phyloP scores from a whole-genome alignment of 352 stramenopile genomes.

The Pythium grandisporangium region DNA sequence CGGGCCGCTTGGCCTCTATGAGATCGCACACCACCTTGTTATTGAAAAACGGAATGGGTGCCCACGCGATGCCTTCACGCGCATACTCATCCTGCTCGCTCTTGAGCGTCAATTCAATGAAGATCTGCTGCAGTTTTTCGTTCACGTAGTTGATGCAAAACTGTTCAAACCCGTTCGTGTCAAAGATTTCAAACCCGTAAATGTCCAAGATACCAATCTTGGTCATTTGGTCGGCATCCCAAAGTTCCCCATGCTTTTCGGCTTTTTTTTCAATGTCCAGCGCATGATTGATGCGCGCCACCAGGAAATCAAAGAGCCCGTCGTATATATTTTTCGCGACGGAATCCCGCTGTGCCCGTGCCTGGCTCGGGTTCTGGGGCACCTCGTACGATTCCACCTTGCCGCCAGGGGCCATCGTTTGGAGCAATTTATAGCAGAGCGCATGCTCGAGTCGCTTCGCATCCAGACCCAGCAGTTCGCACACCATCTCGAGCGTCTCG shows the following conservation, averaged over 20 bases:
- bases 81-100: slow-evolving; percentile 94
- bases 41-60: slow-evolving; percentile 90
- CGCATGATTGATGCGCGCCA: slow-evolving; percentile 86
- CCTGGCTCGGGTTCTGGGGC: slow-evolving; percentile 81
- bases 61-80: slow-evolving; percentile 88
- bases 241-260: slow-evolving; percentile 66
- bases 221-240: slow-evolving; percentile 66
- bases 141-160: slow-evolving; percentile 95
- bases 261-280: slow-evolving; percentile 79
- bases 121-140: slow-evolving; percentile 91
- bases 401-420: slow-evolving; percentile 80
- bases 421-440: slow-evolving; percentile 77
- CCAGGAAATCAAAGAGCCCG: slow-evolving; percentile 95
- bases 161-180: slow-evolving; percentile 93
- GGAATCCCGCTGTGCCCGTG: slow-evolving; percentile 89
- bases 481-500: slow-evolving; percentile 51
- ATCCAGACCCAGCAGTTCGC: slow-evolving; percentile 61
- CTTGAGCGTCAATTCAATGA: slow-evolving; percentile 88
- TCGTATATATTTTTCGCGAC: slow-evolving; percentile 96
- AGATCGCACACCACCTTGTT: slow-evolving; percentile 88
- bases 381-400: slow-evolving; percentile 84
- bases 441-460: slow-evolving; percentile 49
- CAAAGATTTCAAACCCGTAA: slow-evolving; percentile 96
- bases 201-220: slow-evolving; percentile 94
- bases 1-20: slow-evolving; percentile 67